These are phyloP conservation scores for Paxillus rubicundulus DNA, from an alignment of 768 basidiomycete genomes.

Conservation along the genomic window DNA sequence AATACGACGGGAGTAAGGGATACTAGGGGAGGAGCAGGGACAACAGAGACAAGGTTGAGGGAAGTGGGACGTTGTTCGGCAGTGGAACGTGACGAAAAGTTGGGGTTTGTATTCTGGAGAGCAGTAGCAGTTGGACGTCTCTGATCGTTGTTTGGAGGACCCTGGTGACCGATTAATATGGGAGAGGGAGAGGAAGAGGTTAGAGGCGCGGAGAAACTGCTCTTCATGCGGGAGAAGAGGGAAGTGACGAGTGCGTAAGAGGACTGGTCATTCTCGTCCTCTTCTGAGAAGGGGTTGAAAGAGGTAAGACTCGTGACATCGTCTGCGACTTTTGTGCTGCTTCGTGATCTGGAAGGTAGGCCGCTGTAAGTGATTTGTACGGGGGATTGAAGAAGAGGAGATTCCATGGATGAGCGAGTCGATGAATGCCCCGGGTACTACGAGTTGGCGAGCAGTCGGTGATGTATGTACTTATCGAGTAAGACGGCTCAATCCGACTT, in stretches of 20 bases:
- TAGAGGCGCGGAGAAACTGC: slow-evolving; percentile 66
- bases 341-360: slow-evolving; percentile 57
- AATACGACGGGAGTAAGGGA: slow-evolving; percentile 85
- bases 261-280: slow-evolving; percentile 86
- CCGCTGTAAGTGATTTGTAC: slow-evolving; percentile 34
- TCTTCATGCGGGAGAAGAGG: slow-evolving; percentile 79
- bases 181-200: slow-evolving; percentile 46
- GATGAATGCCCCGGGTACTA: too few relatives aligned
- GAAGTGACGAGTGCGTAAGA: slow-evolving; percentile 83
- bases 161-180: slow-evolving; percentile 31
- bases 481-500: not conserved
- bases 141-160: slow-evolving; percentile 41
- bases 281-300: slow-evolving; percentile 91
- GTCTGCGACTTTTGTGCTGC: slow-evolving; percentile 52
- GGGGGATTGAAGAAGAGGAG: slow-evolving; percentile 28
- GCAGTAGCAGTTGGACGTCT: slow-evolving; percentile 56
- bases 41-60: slow-evolving; percentile 47
- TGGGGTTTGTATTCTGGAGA: slow-evolving; percentile 45
- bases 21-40: slow-evolving; percentile 76
- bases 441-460: too few relatives aligned
- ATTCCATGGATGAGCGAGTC: slow-evolving; percentile 30
- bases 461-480: too few relatives aligned
- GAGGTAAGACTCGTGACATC: slow-evolving; percentile 78
- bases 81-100: slow-evolving; percentile 44
- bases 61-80: slow-evolving; percentile 58